Base-by-base conservation (phyloP, 164 flowering plant genomes). In the Macadamia integrifolia region DNA sequence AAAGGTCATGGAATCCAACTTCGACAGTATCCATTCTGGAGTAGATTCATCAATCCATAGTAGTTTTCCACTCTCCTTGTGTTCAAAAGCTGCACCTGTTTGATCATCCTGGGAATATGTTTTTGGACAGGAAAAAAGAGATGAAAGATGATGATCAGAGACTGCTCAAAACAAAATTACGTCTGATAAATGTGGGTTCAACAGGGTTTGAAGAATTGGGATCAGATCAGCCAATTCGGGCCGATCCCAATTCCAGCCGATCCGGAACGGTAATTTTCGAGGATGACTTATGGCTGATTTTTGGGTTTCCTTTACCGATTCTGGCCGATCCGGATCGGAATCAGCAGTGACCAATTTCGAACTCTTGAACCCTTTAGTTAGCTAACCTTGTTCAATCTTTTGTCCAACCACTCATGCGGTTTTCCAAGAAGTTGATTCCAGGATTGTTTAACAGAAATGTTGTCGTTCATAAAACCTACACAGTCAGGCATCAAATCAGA, bases 31-130 rank as follows among this genome's bases (percentile, higher is more conserved):
- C 70, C 65, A 62, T 8, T 57, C 62, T 55, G 79, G 79, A 69
- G 79, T 68, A 70, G 61, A 52, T 12, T 71, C 63, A 46, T 44
- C 44, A 15, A 72, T 53, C 62, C 62, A 66, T 28, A 76, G 60
- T 58, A 71, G 31, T 15, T 29, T 28, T 3, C 68, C 71, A 66
- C 14, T 56, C 32, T 7, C 60, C 69, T 73, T 71, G 59, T 68
- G 72, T 59, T 68, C 71, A 65, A 70, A 77, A 44, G 75, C 80
- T 62, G 76, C 74, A 53, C 13, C 42, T 18, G 50, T 71, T 23
- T 61, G 62, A 50, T 48, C 68, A 12, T 6, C 30, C 78, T 71
- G 68, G n/a, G 32, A 14, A 46, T 8, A 12, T 1, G n/a, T 0
- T 15, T 61, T 46, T 15, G 32, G 11, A 62, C 42, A 23, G 23